A percentile compares a stretch with the other conserved stretches of the same genome.
Evolutionary conservation across 257 asterid genomes (phyloP).

Genomic region (Solanum appendiculatum): DNA sequence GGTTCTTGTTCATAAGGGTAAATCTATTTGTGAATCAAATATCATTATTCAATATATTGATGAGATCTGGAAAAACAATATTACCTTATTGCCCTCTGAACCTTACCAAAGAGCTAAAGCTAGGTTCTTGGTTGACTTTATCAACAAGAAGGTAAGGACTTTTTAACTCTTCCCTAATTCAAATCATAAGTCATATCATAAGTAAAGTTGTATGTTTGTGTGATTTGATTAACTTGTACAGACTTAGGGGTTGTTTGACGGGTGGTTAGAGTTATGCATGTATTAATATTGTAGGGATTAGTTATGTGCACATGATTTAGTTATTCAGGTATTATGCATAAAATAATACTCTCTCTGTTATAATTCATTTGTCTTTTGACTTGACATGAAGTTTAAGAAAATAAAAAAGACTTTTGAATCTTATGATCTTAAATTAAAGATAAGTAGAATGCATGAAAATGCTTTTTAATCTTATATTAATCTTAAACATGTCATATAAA

Average conservation of each 20-base stretch:
- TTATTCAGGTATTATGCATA: too few relatives aligned
- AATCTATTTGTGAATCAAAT: conserved; percentile 16
- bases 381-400: too few relatives aligned
- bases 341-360: too few relatives aligned
- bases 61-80: conserved; percentile 4
- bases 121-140: conserved; percentile 18
- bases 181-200: background rate
- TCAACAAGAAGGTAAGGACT: conserved; percentile 6
- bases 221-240: background rate
- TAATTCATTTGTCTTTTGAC: too few relatives aligned
- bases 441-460: too few relatives aligned
- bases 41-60: conserved; percentile 13
- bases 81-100: conserved; percentile 2
- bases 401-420: too few relatives aligned
- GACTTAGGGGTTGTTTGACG: background rate
- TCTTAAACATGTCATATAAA: too few relatives aligned
- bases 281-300: background rate
- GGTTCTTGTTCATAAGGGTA: conserved; percentile 12
- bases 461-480: too few relatives aligned
- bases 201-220: background rate
- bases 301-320: too few relatives aligned
- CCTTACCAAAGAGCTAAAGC: conserved; percentile 2
- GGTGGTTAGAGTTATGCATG: background rate
- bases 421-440: too few relatives aligned
- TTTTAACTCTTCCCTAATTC: background rate